Percentiles rank a stretch among this genome's conserved stretches.
These are phyloP conservation scores for Neopestalotiopsis rosae DNA, from an alignment of 2,329 filamentous ascomycete genomes.

Conservation along the genomic window DNA sequence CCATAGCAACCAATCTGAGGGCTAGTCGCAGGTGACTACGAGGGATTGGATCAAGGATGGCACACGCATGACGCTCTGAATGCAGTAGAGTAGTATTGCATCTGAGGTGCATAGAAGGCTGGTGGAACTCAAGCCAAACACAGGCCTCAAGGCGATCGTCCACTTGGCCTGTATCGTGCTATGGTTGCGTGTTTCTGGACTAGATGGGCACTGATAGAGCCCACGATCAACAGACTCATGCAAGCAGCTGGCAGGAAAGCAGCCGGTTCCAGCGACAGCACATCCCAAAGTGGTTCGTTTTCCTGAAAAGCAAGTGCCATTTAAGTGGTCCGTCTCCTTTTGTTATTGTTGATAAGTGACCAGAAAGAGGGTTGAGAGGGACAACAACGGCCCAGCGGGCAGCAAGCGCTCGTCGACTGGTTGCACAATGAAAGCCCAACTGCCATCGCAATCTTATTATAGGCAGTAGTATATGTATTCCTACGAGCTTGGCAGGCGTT, in stretches of 20 bases:
- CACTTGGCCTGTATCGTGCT: background rate
- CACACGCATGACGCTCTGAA: slow-evolving; percentile 6
- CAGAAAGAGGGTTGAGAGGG: background rate
- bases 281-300: background rate
- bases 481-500: slow-evolving; percentile 6
- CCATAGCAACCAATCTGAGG: slow-evolving; percentile 13
- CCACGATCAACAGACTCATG: background rate
- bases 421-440: background rate
- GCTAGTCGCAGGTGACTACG: slow-evolving; percentile 21
- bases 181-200: background rate
- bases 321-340: background rate
- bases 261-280: background rate
- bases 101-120: slow-evolving; percentile 17
- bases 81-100: slow-evolving; percentile 16
- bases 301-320: background rate
- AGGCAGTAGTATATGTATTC: background rate
- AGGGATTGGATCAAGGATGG: slow-evolving; percentile 18
- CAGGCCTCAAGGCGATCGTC: slow-evolving; percentile 2
- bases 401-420: background rate
- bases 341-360: background rate
- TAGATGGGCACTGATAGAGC: background rate
- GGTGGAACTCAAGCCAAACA: slow-evolving; percentile 11
- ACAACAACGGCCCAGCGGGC: background rate
- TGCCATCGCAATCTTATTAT: background rate
- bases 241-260: background rate